Evolutionary conservation across 768 basidiomycete species (phyloP).

Genomic region (Leccinum subtestaceum): DNA sequence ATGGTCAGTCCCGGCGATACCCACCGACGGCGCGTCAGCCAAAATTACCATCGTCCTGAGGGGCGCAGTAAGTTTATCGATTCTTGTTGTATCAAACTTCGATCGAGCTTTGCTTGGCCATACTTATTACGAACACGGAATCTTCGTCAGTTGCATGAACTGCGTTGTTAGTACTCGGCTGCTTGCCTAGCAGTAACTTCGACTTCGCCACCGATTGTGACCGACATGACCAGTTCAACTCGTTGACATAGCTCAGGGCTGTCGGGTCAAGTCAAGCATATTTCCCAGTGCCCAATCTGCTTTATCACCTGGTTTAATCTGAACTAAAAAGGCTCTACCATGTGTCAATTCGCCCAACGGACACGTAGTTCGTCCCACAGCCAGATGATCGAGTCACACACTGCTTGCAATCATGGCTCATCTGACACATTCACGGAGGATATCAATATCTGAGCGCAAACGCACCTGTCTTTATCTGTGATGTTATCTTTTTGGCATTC

Average conservation of each 20-base stretch:
- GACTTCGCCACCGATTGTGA: no score
- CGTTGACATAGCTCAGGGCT: no score
- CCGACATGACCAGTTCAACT: no score
- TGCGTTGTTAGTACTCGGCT: no score
- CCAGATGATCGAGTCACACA: neutral
- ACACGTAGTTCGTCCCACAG: neutral
- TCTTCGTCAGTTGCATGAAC: no score
- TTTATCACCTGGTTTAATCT: neutral
- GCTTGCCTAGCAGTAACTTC: no score
- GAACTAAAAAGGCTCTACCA: neutral
- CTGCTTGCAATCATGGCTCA: neutral
- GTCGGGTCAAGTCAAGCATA: neutral
- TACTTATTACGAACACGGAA: no score
- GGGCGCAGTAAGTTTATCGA: neutral
- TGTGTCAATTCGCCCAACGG: neutral
- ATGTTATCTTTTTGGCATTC: conserved; percentile 6
- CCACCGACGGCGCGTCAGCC: neutral
- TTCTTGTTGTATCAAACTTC: neutral
- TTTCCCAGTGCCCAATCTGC: neutral
- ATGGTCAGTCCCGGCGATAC: neutral
- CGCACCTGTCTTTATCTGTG: neutral
- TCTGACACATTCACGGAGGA: neutral
- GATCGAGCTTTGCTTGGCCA: neutral
- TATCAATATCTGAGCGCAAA: conserved; percentile 1
- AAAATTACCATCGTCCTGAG: neutral